A percentile compares a stretch with the other conserved stretches of the same genome.
Evolutionary conservation across 1,139 yeast genomes (phyloP).

Genomic region (Kurtzmaniella quercitrusa): DNA sequence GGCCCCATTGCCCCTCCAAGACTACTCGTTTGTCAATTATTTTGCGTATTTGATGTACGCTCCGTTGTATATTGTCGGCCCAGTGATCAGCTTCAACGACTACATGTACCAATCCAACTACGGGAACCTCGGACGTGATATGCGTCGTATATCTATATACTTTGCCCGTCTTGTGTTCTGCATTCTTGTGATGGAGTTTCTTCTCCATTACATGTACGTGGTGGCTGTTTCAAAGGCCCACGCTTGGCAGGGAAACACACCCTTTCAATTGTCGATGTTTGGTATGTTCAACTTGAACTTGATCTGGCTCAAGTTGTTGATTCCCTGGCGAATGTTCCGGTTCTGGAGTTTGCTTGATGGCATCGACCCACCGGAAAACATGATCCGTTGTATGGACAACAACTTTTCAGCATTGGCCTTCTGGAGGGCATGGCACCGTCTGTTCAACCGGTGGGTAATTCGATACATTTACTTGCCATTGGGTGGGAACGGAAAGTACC

Average conservation of each 20-base stretch:
- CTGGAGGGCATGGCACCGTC: conserved; percentile 99
- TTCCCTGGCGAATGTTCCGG: conserved; percentile 95
- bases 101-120: conserved; percentile 67
- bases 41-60: conserved; percentile 77
- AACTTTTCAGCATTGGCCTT: conserved; percentile 89
- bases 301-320: conserved; percentile 85
- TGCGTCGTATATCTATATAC: conserved; percentile 53
- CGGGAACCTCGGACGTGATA: conserved; percentile 37
- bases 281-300: conserved; percentile 86
- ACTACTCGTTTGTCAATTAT: conserved; percentile 61
- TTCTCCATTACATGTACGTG: conserved; percentile 85
- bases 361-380: conserved; percentile 95
- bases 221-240: conserved; percentile 86
- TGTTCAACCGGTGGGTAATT: conserved; percentile 85
- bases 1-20: conserved; percentile 56
- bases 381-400: conserved; percentile 94
- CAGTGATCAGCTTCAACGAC: conserved; percentile 89
- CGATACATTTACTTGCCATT: conserved; percentile 82
- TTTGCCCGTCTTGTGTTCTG: conserved; percentile 68
- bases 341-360: conserved; percentile 89
- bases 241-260: conserved; percentile 88
- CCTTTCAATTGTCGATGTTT: conserved; percentile 92
- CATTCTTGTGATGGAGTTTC: conserved; percentile 79
- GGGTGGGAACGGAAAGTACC: conserved; percentile 69
- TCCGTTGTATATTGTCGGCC: conserved; percentile 93